Percentiles rank a stretch among this genome's conserved stretches.
Evolutionary conservation across 2,329 filamentous ascomycete genomes (phyloP).

Genomic region (Fusarium illudens): DNA sequence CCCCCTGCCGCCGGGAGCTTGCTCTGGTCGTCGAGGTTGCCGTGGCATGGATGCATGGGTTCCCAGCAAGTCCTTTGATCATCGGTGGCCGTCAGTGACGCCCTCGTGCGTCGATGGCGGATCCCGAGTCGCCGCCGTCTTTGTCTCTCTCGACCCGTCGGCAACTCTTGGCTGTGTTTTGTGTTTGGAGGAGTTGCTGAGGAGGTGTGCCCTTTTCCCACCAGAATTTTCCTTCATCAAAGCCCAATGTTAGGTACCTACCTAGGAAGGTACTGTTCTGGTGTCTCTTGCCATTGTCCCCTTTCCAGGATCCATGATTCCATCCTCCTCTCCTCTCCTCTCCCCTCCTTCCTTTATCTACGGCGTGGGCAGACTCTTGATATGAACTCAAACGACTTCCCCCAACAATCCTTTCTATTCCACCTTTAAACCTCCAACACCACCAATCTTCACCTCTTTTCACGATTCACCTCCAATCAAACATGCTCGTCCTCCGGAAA

Average conservation of each 20-base stretch:
- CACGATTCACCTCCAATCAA: neutral
- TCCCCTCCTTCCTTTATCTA: neutral
- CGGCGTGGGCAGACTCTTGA: neutral
- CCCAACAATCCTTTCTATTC: neutral
- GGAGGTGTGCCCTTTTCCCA: neutral
- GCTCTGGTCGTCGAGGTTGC: constrained; percentile 19
- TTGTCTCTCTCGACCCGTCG: constrained; percentile 11
- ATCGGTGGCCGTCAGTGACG: constrained; percentile 9
- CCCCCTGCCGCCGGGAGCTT: constrained; percentile 15
- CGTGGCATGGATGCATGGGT: constrained; percentile 18
- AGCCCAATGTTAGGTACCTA: neutral
- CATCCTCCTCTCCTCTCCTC: constrained; percentile 1
- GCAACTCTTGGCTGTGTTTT: constrained; percentile 4
- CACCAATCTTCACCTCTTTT: neutral
- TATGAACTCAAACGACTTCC: neutral
- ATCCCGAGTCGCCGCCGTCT: constrained; percentile 28
- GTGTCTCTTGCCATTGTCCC: neutral
- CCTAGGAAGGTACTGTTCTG: neutral
- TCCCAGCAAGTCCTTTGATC: neutral
- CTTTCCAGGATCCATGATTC: neutral
- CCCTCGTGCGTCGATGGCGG: constrained; percentile 28
- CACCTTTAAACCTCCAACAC: constrained; percentile 3
- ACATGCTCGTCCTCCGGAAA: constrained; percentile 20
- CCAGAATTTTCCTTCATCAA: neutral
- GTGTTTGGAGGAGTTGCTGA: neutral